A percentile compares a stretch with the other conserved stretches of the same genome.
Evolutionary conservation across 1,139 yeast species (phyloP).

Genomic region (Lodderomyces jiufengensis): DNA sequence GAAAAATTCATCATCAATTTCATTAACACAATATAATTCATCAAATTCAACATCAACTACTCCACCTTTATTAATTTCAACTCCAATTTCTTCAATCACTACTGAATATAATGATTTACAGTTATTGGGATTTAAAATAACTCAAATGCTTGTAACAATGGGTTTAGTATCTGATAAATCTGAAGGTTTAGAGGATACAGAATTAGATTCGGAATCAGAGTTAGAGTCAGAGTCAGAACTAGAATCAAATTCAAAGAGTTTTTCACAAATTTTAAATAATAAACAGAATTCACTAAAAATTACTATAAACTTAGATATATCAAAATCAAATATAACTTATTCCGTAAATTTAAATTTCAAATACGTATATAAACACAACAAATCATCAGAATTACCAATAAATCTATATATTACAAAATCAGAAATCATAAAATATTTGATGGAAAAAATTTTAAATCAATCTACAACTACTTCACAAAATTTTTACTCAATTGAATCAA

Average conservation of each 20-base stretch:
- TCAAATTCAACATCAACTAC: not conserved
- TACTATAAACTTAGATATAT: no score
- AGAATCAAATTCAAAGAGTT: no score
- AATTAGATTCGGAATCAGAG: no score
- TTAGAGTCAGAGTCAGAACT: no score
- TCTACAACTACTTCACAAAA: constrained; percentile 2
- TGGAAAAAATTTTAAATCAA: constrained; percentile 10
- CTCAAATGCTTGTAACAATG: no score
- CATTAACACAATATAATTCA: constrained; percentile 5
- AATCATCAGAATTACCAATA: constrained; percentile 10
- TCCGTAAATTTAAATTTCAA: no score
- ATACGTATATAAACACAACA: no score
- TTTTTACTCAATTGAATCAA: constrained; percentile 12
- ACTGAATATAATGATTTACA: constrained; percentile 6
- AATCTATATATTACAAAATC: constrained; percentile 12
- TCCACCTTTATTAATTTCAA: not conserved
- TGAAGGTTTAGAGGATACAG: not conserved
- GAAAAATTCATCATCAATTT: not conserved
- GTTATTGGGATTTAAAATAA: constrained; percentile 12
- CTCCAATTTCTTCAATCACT: not conserved
- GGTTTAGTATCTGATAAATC: no score
- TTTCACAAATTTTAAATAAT: no score
- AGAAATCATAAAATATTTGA: constrained; percentile 12
- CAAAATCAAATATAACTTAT: no score
- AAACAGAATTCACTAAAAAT: no score